These are phyloP conservation scores for Dactylellina cionopaga DNA, from an alignment of 2,329 filamentous ascomycete species.

Conservation along the genomic window DNA sequence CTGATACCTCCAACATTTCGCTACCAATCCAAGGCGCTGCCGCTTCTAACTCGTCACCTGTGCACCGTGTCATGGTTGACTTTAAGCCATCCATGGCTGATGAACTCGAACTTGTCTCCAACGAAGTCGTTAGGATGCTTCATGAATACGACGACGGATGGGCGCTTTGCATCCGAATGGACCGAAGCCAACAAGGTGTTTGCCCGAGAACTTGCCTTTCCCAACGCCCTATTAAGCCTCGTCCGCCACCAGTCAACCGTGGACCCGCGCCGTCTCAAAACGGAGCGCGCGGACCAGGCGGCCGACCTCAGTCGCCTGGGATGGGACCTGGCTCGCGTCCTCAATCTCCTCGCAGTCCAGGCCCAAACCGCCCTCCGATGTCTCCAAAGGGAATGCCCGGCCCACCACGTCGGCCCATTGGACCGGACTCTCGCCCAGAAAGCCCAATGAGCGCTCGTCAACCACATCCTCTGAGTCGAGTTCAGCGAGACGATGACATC, in stretches of 20 bases:
- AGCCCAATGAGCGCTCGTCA: slow-evolving; percentile 45
- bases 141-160: slow-evolving; percentile 99
- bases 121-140: slow-evolving; percentile 85
- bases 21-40: slow-evolving; percentile 44
- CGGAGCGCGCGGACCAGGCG: slow-evolving; percentile 15
- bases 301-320: background rate
- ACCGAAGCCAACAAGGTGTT: slow-evolving; percentile 91
- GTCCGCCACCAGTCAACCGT: slow-evolving; percentile 61
- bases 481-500: slow-evolving; percentile 42
- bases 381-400: slow-evolving; percentile 52
- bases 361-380: slow-evolving; percentile 47
- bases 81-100: slow-evolving; percentile 93
- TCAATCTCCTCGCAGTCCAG: slow-evolving; percentile 49
- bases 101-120: slow-evolving; percentile 82
- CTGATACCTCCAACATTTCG: slow-evolving; percentile 45
- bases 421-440: slow-evolving; percentile 36
- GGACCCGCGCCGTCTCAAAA: slow-evolving; percentile 31
- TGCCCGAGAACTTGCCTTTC: slow-evolving; percentile 93
- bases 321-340: no score
- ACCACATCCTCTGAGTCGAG: slow-evolving; percentile 48
- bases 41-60: slow-evolving; percentile 63
- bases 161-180: slow-evolving; percentile 91
- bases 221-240: slow-evolving; percentile 87
- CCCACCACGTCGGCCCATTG: slow-evolving; percentile 41
- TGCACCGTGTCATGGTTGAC: slow-evolving; percentile 92